Evolutionary conservation across 768 basidiomycete genomes (phyloP).

Genomic region (Fistulinella prunicolor): DNA sequence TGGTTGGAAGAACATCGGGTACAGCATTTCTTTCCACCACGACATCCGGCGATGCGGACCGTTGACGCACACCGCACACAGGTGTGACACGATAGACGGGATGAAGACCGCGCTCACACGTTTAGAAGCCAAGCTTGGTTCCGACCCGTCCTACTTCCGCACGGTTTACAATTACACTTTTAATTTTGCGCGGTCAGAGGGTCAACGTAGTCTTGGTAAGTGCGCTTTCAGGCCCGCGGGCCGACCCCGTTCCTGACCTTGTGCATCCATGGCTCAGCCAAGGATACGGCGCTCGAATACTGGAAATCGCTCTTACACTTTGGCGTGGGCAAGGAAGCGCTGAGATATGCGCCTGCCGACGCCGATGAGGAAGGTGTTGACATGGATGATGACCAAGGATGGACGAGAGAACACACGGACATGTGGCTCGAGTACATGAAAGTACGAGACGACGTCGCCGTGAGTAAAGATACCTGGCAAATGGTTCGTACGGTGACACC

Average conservation of each 20-base stretch:
- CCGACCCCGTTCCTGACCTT: slow-evolving; percentile 3
- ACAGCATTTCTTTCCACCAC: slow-evolving; percentile 24
- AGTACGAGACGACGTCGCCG: slow-evolving; percentile 64
- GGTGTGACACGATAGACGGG: slow-evolving; percentile 59
- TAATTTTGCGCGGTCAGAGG: slow-evolving; percentile 69
- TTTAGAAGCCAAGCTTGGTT: slow-evolving; percentile 58
- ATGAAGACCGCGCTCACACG: slow-evolving; percentile 58
- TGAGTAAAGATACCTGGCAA: slow-evolving; percentile 87
- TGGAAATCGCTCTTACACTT: slow-evolving; percentile 77
- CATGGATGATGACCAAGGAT: slow-evolving; percentile 46
- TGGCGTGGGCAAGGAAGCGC: slow-evolving; percentile 64
- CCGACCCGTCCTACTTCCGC: slow-evolving; percentile 66
- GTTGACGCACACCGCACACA: slow-evolving; percentile 26
- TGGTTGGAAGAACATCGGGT: slow-evolving; percentile 78
- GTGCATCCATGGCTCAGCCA: slow-evolving; percentile 35
- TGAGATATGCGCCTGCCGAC: slow-evolving; percentile 42
- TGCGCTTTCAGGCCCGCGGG: slow-evolving; percentile 4
- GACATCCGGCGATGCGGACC: slow-evolving; percentile 2
- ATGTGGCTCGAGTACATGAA: slow-evolving; percentile 81
- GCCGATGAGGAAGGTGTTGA: slow-evolving; percentile 47
- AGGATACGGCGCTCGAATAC: slow-evolving; percentile 72
- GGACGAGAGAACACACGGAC: slow-evolving; percentile 57
- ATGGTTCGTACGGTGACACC: slow-evolving; percentile 54
- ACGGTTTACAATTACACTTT: slow-evolving; percentile 81
- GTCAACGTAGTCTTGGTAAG: slow-evolving; percentile 78